Evolutionary conservation across 441 rosid genomes (phyloP).

Genomic region (Flueggea neowawraea): DNA sequence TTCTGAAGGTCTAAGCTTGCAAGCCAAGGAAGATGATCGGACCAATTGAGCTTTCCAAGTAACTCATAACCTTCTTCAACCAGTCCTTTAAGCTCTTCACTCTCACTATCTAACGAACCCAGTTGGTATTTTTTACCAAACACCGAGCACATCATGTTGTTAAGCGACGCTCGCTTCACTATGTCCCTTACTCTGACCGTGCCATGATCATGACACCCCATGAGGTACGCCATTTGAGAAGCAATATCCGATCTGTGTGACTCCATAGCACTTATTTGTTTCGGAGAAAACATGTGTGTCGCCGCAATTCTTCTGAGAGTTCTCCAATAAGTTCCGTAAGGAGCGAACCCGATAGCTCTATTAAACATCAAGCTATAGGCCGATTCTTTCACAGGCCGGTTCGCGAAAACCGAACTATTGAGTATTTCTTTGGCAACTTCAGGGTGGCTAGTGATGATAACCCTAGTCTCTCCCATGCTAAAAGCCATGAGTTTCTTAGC

Average conservation of each 20-base stretch:
- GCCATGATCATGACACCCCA: too few relatives aligned
- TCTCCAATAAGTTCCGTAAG: slow-evolving; percentile 49
- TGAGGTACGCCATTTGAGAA: slow-evolving; percentile 32
- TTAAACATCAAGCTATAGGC: slow-evolving; percentile 47
- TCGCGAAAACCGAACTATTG: slow-evolving; percentile 42
- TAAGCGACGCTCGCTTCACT: slow-evolving; percentile 50
- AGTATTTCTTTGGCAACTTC: slow-evolving; percentile 48
- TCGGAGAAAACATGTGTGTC: slow-evolving; percentile 44
- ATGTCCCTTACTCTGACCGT: neutral
- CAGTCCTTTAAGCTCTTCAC: slow-evolving; percentile 28
- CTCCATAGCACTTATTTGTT: slow-evolving; percentile 32
- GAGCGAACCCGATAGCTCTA: slow-evolving; percentile 57
- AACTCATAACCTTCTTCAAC: slow-evolving; percentile 59
- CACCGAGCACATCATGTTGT: slow-evolving; percentile 59
- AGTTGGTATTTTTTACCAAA: slow-evolving; percentile 44
- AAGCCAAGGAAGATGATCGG: slow-evolving; percentile 61
- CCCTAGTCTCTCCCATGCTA: slow-evolving; percentile 42
- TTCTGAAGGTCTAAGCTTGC: slow-evolving; percentile 40
- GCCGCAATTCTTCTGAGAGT: slow-evolving; percentile 42
- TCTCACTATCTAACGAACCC: slow-evolving; percentile 18
- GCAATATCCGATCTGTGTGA: slow-evolving; percentile 35
- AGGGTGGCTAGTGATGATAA: slow-evolving; percentile 33
- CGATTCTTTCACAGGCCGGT: slow-evolving; percentile 49
- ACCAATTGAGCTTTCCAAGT: slow-evolving; percentile 49
- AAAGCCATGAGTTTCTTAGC: slow-evolving; percentile 48